Evolutionary conservation across 75 land plant species (phyloP), one percentile per base, ranked within the genome.

Genomic region (Pinus tabuliformis): DNA sequence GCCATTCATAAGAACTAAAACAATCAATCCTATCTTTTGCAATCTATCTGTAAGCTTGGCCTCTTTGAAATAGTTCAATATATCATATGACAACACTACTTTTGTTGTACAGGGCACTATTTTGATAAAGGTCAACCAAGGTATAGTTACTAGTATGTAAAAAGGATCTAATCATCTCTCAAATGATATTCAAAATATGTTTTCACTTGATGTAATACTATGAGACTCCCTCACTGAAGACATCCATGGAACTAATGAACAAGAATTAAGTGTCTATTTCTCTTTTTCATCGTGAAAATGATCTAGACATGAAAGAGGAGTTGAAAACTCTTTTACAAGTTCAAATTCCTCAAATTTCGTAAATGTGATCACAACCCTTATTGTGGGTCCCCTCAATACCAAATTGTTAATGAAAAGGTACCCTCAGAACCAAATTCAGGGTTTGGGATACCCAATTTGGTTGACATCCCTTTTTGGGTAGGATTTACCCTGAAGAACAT

Each of bases 291-390:
- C 97, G 78, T 87, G 88, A 76, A 96, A 92, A 81, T 93, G 92
- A n/a, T 86, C 79, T n/a, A 97, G 99, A 60, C 97, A 91, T 7
- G 99, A 91, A 14, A 86, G 90, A 59, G 99, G 99, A 42, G 99
- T 96, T 4, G 92, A 83, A 70, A 96, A 96, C 75, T 96, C 99
- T 36, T 96, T 97, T 11, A 70, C 22, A 58, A 90, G 84, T 49
- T 86, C 89, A 62, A 96, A 81, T 77, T 93, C 99, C 76, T 96
- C 97, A 83, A 94, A 96, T 83, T 93, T 93, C 24, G 97, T 90
- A 74, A 96, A 93, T 5, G 97, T 96, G 26, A 96, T 84, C 57
- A 96, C 87, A 30, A 96, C 99, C 57, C 99, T 75, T 8, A 96
- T 92, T 6, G 99, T 96, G 9, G 99, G 99, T n/a, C n/a, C n/a